Evolutionary conservation across 441 rosid genomes (phyloP).

Genomic region (Syzygium malaccense): DNA sequence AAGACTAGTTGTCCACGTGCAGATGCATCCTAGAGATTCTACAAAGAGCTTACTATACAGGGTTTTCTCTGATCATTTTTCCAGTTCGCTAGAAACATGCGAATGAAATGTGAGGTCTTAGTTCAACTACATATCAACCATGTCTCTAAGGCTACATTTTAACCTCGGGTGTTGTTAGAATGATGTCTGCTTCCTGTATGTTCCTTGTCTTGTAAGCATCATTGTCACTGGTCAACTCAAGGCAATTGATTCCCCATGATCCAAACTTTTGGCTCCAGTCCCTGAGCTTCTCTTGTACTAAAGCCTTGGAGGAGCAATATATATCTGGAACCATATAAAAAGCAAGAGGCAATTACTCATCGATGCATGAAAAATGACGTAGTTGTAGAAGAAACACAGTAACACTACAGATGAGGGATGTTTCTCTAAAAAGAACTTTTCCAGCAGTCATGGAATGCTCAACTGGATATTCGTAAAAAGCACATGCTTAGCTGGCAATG

Average conservation of each 20-base stretch:
- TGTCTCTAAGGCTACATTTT: neutral
- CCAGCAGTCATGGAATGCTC: neutral
- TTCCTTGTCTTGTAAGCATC: slow-evolving; percentile 65
- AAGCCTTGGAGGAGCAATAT: slow-evolving; percentile 93
- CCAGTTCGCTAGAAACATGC: neutral
- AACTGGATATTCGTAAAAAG: neutral
- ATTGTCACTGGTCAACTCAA: slow-evolving; percentile 93
- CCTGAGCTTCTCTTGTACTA: slow-evolving; percentile 94
- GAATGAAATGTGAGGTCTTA: neutral
- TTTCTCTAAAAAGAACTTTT: neutral
- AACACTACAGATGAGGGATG: neutral
- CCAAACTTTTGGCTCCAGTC: slow-evolving; percentile 90
- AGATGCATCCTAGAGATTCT: neutral
- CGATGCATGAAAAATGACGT: neutral
- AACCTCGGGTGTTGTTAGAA: slow-evolving; percentile 98
- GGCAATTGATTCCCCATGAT: slow-evolving; percentile 72
- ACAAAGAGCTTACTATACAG: neutral
- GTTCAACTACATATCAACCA: neutral
- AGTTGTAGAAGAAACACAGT: neutral
- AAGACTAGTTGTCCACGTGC: neutral
- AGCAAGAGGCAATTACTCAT: neutral
- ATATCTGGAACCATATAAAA: slow-evolving; percentile 48
- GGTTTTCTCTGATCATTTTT: neutral
- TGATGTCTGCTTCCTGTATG: slow-evolving; percentile 88
- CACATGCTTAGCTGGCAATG: neutral